phyloP scores from a whole-genome alignment of 805 yeast genomes.

The Wickerhamomyces alni region DNA sequence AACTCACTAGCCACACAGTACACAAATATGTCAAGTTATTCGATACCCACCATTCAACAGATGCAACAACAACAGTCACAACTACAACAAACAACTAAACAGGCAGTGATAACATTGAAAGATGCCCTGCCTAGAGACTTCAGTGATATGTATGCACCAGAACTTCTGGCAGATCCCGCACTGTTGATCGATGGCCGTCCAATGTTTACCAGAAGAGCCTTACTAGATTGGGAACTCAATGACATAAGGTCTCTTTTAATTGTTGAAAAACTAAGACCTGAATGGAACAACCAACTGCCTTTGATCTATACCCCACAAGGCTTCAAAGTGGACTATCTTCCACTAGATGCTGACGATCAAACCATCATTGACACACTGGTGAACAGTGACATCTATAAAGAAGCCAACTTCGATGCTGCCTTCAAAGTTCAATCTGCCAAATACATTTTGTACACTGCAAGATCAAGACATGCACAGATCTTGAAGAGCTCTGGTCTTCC shows the following conservation, averaged over 20 bases:
- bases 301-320: constrained; percentile 26
- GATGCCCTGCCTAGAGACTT: constrained; percentile 49
- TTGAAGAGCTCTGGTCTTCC: constrained; percentile 22
- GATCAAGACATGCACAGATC: constrained; percentile 38
- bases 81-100: constrained; percentile 4
- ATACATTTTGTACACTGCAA: constrained; percentile 54
- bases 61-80: constrained; percentile 3
- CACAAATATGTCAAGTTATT: constrained; percentile 10
- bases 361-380: constrained; percentile 44
- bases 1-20: constrained; percentile 13
- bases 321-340: constrained; percentile 45
- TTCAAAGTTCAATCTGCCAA: constrained; percentile 56
- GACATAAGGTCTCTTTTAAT: constrained; percentile 62
- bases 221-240: constrained; percentile 67
- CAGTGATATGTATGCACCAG: constrained; percentile 53
- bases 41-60: constrained; percentile 1
- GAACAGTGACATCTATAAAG: constrained; percentile 58
- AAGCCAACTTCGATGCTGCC: constrained; percentile 47
- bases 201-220: constrained; percentile 51
- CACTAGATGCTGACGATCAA: constrained; percentile 48
- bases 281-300: constrained; percentile 53
- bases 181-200: constrained; percentile 54
- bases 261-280: constrained; percentile 37
- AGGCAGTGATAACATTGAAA: constrained; percentile 28
- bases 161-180: constrained; percentile 39